These are phyloP conservation scores for Albizia julibrissin DNA, from an alignment of 306 rosid species.

Conservation along the genomic window DNA sequence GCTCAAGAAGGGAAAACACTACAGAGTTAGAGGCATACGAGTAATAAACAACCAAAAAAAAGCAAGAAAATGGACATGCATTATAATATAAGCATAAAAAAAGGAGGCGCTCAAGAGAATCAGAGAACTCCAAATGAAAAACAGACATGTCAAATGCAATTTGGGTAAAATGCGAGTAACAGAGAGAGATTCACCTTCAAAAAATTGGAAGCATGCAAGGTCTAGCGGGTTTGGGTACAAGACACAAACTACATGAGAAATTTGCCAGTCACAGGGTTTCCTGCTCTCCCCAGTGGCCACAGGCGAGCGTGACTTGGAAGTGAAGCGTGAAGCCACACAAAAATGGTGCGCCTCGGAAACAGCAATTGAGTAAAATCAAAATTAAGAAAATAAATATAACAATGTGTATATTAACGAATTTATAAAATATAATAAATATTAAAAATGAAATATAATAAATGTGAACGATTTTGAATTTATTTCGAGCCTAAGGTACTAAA, in stretches of 20 bases:
- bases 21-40: background rate
- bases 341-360: too few species aligned
- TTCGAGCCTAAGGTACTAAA: too few species aligned
- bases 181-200: slow-evolving; percentile 3
- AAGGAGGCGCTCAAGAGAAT: background rate
- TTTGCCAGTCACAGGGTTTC: slow-evolving; percentile 5
- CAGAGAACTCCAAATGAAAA: background rate
- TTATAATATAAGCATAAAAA: background rate
- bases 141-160: background rate
- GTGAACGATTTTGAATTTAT: too few species aligned
- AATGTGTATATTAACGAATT: too few species aligned
- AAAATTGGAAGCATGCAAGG: slow-evolving; percentile 1
- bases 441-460: too few species aligned
- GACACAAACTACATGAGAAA: background rate
- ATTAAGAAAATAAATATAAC: too few species aligned
- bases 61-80: slow-evolving; percentile 5
- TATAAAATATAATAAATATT: too few species aligned
- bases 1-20: background rate
- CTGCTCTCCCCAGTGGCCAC: background rate
- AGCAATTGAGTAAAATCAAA: too few species aligned
- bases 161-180: slow-evolving; percentile 13
- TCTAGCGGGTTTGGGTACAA: background rate
- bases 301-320: background rate
- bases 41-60: background rate
- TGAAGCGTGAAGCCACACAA: background rate